Base-by-base conservation (phyloP, 2,329 filamentous ascomycete species). In the Phaeosphaeriaceae sp. region DNA sequence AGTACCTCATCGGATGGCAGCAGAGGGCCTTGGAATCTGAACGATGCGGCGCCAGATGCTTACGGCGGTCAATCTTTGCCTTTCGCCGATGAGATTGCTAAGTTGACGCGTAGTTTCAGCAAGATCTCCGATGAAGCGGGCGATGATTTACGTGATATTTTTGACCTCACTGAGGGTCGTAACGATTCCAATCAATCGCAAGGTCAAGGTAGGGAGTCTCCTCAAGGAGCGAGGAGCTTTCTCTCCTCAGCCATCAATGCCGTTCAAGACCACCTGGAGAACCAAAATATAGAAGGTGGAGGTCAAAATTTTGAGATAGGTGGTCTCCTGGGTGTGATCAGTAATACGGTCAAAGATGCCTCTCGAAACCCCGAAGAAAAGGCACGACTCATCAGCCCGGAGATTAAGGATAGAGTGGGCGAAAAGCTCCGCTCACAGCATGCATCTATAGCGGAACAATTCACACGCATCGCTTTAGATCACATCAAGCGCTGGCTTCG, bases 401-500 rank as follows among this genome's bases (percentile, higher is more conserved):
- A 68, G 36, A 68, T 68, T 50, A 68, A 66, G 39, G 50, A 66
- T 32, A 54, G 56, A 33, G 63, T 68, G 3, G 64, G 55, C 4
- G 61, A 59, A 8, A 68, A 67, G 46, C 47, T 68, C 21, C 59
- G 64, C 7, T 49, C 43, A n/a, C 64, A 67, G 34, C 65, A 67
- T 47, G 50, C 62, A 17, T 32, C 59, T 7, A 64, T 68, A 35
- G 63, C 65, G 8, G 65, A 67, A 29, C 65, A 68, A 8, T 68
- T 68, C 40, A 68, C 65, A 5, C 58, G 53, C 1, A 64, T 68
- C 17, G 65, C 65, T 0, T 45, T 68, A 7, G 65, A 67, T 6
- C 65, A 68, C 39, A 64, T 68, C 52, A 68, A 68, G 48, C 64
- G 65, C 39, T 68, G 65, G 65, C 51, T 68, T 8, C 62, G 65